Conservation (phyloP, 1,284 basidiomycete species). For the Irpex sp. region DNA sequence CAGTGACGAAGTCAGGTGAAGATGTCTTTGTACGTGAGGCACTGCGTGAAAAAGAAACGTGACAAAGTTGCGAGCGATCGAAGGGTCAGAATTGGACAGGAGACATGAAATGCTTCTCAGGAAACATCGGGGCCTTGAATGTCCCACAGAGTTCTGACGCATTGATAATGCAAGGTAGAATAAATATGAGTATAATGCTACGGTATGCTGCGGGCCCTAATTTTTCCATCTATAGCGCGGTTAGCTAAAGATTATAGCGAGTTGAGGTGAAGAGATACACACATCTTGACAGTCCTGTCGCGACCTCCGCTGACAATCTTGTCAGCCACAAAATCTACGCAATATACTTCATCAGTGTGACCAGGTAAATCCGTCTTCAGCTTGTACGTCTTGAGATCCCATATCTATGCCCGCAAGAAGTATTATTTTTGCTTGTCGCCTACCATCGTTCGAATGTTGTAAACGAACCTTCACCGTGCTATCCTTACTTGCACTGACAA, state of each 20-base stretch:
- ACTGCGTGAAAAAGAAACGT: too few species aligned
- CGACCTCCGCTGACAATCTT: slow-evolving; percentile 94
- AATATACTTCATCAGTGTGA: slow-evolving; percentile 98
- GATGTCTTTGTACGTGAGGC: too few species aligned
- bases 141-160: too few species aligned
- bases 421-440: not conserved
- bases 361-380: slow-evolving; percentile 92
- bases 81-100: too few species aligned
- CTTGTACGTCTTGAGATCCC: slow-evolving; percentile 94
- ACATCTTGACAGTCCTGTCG: slow-evolving; percentile 75
- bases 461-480: slow-evolving; percentile 86
- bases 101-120: too few species aligned
- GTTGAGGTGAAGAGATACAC: slow-evolving; percentile 21
- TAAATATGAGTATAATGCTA: not conserved
- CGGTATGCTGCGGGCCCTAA: slow-evolving; percentile 9
- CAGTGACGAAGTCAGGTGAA: too few species aligned
- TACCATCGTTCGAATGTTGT: not conserved
- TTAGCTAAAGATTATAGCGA: not conserved
- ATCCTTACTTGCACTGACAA: slow-evolving; percentile 95
- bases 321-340: slow-evolving; percentile 97
- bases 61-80: too few species aligned
- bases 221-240: slow-evolving; percentile 32
- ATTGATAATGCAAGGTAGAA: not conserved
- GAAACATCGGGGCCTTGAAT: too few species aligned
- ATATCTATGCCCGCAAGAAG: slow-evolving; percentile 55